These are phyloP conservation scores for Rhytidiadelphus loreus DNA, from an alignment of 225 moss, liverwort and hornwort genomes.

Conservation along the genomic window DNA sequence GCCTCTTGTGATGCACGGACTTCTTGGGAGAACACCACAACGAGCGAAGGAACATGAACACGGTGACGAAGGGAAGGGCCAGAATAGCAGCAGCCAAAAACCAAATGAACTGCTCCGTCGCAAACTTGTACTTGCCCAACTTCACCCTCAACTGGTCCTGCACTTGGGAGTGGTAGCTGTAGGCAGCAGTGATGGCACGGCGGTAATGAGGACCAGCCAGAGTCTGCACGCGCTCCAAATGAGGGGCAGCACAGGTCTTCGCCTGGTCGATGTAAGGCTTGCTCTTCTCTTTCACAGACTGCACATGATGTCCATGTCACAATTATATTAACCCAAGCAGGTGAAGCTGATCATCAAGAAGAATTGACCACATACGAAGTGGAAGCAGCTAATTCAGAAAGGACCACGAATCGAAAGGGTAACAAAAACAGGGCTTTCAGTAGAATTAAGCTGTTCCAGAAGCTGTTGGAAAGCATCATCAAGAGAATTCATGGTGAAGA, in stretches of 20 bases:
- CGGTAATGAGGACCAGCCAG: constrained; percentile 38
- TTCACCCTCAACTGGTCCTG: constrained; percentile 3
- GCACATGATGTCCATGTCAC: background rate
- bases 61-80: constrained; percentile 21
- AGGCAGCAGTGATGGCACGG: constrained; percentile 6
- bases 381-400: background rate
- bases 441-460: background rate
- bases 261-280: constrained; percentile 24
- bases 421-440: background rate
- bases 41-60: constrained; percentile 18
- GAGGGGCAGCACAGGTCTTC: constrained; percentile 17
- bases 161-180: constrained; percentile 24
- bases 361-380: background rate
- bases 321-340: background rate
- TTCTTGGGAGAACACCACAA: background rate
- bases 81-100: constrained; percentile 29
- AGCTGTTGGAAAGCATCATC: background rate
- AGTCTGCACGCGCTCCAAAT: constrained; percentile 36
- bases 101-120: constrained; percentile 12
- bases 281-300: constrained; percentile 20
- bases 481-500: background rate
- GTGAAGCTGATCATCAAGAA: background rate
- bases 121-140: background rate
- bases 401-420: background rate
- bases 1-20: constrained; percentile 22